A percentile compares a stretch with the other conserved stretches of the same genome.
These are phyloP conservation scores for Scytalidium lignicola DNA, from an alignment of 2,329 filamentous ascomycete species.

Conservation along the genomic window DNA sequence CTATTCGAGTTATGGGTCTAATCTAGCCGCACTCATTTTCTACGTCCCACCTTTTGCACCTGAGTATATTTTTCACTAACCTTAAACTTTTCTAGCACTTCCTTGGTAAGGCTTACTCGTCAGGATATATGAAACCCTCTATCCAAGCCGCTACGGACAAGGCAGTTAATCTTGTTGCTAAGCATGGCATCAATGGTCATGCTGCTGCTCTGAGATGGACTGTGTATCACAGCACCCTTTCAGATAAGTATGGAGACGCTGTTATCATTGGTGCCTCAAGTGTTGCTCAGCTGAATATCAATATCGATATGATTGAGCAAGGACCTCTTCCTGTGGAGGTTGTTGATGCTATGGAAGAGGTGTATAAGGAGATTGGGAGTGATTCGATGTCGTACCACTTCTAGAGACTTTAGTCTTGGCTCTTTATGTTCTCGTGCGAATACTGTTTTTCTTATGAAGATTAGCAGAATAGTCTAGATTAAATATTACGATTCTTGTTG, in stretches of 20 bases:
- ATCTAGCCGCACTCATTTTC: no score
- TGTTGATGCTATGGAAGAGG: constrained; percentile 14
- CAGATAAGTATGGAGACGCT: constrained; percentile 28
- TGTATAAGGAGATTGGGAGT: no score
- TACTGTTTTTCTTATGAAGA: no score
- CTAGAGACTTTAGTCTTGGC: no score
- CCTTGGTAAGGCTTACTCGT: constrained; percentile 21
- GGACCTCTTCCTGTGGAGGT: constrained; percentile 36
- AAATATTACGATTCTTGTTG: no score
- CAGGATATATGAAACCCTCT: constrained; percentile 23
- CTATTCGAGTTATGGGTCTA: no score
- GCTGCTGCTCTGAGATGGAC: constrained; percentile 38
- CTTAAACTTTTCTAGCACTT: background rate
- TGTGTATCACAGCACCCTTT: constrained; percentile 30
- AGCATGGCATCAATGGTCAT: constrained; percentile 33
- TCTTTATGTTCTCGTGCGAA: no score
- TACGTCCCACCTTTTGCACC: no score
- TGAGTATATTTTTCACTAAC: no score
- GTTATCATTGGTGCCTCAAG: constrained; percentile 33
- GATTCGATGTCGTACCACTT: no score
- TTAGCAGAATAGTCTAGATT: no score
- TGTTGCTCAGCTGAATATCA: constrained; percentile 30
- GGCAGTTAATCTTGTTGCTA: constrained; percentile 21
- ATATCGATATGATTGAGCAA: constrained; percentile 31
- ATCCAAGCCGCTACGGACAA: constrained; percentile 24